Evolutionary conservation across 2,329 filamentous ascomycete species (phyloP).

Genomic region (Ceratocystis lukuohia): DNA sequence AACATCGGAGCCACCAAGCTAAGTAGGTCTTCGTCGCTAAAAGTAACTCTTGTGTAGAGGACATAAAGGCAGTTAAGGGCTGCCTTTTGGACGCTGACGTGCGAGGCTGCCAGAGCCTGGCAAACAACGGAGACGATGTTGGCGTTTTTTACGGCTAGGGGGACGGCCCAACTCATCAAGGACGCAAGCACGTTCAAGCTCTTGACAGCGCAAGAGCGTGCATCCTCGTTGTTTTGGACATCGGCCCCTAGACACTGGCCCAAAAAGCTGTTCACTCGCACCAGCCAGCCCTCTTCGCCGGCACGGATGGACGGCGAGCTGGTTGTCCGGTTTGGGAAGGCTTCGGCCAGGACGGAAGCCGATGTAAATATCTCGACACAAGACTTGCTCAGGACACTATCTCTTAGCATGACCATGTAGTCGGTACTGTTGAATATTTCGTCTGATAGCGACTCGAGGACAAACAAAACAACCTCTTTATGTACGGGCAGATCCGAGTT

Average conservation of each 20-base stretch:
- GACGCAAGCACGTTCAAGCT: conserved; percentile 65
- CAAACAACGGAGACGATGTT: conserved; percentile 58
- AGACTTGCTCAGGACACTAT: conserved; percentile 71
- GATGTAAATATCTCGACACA: conserved; percentile 93
- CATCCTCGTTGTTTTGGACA: conserved; percentile 49
- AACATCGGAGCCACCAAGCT: conserved; percentile 71
- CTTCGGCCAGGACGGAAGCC: conserved; percentile 55
- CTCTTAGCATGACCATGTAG: conserved; percentile 66
- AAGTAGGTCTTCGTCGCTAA: conserved; percentile 64
- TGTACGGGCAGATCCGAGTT: conserved; percentile 45
- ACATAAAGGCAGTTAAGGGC: conserved; percentile 74
- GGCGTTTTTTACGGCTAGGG: conserved; percentile 62
- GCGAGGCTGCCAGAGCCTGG: conserved; percentile 53
- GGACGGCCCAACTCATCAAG: conserved; percentile 75
- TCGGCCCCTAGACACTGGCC: conserved; percentile 56
- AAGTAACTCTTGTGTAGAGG: conserved; percentile 61
- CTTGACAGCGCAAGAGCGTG: conserved; percentile 60
- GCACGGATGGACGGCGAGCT: conserved; percentile 52
- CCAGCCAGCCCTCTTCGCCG: conserved; percentile 77
- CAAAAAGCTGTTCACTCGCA: conserved; percentile 61
- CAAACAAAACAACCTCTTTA: conserved; percentile 75
- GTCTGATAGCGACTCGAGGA: conserved; percentile 84
- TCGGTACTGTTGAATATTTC: conserved; percentile 91
- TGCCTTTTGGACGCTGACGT: conserved; percentile 62
- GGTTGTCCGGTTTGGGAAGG: conserved; percentile 59